A percentile compares a stretch with the other conserved stretches of the same genome.
phyloP scores from a whole-genome alignment of 495 filamentous ascomycete genomes.

The Parathielavia appendiculata region DNA sequence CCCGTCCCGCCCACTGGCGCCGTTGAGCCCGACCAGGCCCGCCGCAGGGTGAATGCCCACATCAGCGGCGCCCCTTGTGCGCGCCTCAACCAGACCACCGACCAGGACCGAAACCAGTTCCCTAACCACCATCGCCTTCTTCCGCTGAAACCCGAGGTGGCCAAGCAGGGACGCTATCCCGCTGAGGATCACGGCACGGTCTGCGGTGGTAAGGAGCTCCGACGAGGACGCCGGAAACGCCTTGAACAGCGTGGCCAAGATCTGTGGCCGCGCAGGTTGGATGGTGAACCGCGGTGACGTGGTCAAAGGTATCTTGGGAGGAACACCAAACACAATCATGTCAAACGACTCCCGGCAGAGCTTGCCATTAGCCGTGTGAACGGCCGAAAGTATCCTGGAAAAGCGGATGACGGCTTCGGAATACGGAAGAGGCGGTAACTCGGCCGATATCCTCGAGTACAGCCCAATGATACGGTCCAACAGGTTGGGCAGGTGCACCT shows the following conservation, averaged over 20 bases:
- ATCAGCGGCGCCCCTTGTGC: slow-evolving; percentile 88
- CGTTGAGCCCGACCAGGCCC: slow-evolving; percentile 61
- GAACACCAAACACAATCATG: slow-evolving; percentile 52
- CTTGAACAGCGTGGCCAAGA: slow-evolving; percentile 62
- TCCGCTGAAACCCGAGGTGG: slow-evolving; percentile 68
- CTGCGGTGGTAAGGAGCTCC: slow-evolving; percentile 61
- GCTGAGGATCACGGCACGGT: slow-evolving; percentile 70
- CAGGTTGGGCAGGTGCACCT: slow-evolving; percentile 48
- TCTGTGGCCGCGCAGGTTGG: slow-evolving; percentile 56
- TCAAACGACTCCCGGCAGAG: slow-evolving; percentile 63
- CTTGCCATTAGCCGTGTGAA: slow-evolving; percentile 63
- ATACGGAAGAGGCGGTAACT: slow-evolving; percentile 74
- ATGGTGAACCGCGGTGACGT: slow-evolving; percentile 46
- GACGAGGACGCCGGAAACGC: slow-evolving; percentile 61
- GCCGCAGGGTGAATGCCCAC: slow-evolving; percentile 93
- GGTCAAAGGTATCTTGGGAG: slow-evolving; percentile 33
- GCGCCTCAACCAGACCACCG: slow-evolving; percentile 80
- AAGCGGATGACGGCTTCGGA: slow-evolving; percentile 80
- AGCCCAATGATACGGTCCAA: slow-evolving; percentile 77
- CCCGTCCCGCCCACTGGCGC: slow-evolving; percentile 41
- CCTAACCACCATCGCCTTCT: slow-evolving; percentile 79
- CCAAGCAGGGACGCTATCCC: slow-evolving; percentile 82
- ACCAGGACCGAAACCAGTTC: slow-evolving; percentile 80
- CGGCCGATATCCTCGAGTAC: slow-evolving; percentile 75
- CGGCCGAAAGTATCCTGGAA: slow-evolving; percentile 63